Percentiles rank a stretch among this genome's conserved stretches.
Conservation (phyloP, 371 early-diverging fungal genomes). For the Apophysomyces elegans region DNA sequence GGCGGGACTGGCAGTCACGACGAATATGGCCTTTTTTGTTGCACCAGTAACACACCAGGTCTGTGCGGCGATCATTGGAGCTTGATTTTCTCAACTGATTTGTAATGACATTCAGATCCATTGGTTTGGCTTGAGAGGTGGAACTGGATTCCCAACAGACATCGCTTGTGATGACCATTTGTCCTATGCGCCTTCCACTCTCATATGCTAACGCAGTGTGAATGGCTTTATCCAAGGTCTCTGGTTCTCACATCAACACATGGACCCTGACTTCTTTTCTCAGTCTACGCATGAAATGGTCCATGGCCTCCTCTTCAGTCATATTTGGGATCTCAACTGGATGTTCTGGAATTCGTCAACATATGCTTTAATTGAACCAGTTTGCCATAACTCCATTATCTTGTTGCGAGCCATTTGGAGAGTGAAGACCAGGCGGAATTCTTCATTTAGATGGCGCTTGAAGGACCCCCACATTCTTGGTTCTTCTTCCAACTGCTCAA, state of each 20-base stretch:
- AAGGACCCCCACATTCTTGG: background rate
- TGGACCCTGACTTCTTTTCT: too few species aligned
- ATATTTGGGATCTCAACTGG: background rate
- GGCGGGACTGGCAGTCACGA: background rate
- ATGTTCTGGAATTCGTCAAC: background rate
- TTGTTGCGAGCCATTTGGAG: conserved; percentile 12
- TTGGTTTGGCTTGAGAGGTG: too few species aligned
- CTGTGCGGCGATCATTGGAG: too few species aligned
- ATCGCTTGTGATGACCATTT: too few species aligned
- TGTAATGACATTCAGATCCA: conserved; percentile 12
- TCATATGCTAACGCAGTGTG: too few species aligned
- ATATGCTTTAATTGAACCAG: background rate
- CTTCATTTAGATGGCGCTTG: background rate
- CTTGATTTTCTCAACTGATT: too few species aligned
- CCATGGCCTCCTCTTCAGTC: too few species aligned
- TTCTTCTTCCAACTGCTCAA: background rate
- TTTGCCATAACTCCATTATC: background rate
- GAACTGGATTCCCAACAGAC: too few species aligned
- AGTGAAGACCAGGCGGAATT: background rate
- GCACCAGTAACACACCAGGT: background rate
- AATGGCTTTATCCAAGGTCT: too few species aligned
- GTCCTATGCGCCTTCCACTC: too few species aligned
- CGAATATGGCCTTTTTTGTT: background rate
- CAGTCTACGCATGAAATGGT: too few species aligned
- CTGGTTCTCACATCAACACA: too few species aligned